A percentile compares a stretch with the other conserved stretches of the same genome.
Conservation (phyloP, 2,329 filamentous ascomycete species). For the Xylaria digitata region DNA sequence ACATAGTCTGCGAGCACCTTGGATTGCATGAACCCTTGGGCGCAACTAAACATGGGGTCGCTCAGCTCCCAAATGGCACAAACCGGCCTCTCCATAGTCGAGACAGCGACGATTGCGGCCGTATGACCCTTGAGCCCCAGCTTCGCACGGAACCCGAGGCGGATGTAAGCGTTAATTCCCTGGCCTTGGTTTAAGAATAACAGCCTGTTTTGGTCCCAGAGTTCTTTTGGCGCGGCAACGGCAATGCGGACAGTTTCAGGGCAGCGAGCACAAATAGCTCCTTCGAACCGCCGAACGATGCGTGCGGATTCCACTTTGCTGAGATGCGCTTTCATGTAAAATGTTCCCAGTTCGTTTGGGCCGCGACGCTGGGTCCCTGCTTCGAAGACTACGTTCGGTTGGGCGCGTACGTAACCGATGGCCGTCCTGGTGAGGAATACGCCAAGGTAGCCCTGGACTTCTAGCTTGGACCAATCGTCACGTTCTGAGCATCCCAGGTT, state of each 20-base stretch:
- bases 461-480: conserved; percentile 3
- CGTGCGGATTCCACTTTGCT: background rate
- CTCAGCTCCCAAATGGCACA: background rate
- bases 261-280: background rate
- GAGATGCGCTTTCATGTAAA: conserved; percentile 7
- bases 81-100: background rate
- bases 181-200: conserved; percentile 10
- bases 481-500: conserved; percentile 2
- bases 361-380: background rate
- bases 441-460: conserved; percentile 4
- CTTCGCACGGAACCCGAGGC: background rate
- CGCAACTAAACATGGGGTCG: background rate
- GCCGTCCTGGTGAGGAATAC: background rate
- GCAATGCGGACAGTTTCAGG: background rate
- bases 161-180: conserved; percentile 4
- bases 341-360: background rate
- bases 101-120: background rate
- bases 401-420: background rate
- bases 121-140: background rate
- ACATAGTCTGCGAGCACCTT: conserved; percentile 7
- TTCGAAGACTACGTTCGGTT: conserved; percentile 1
- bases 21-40: background rate
- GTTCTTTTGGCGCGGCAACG: background rate
- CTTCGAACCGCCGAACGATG: background rate
- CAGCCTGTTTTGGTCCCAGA: conserved; percentile 3